phyloP scores from a whole-genome alignment of 305 asterid species.

The Solanum aculeatissimum region DNA sequence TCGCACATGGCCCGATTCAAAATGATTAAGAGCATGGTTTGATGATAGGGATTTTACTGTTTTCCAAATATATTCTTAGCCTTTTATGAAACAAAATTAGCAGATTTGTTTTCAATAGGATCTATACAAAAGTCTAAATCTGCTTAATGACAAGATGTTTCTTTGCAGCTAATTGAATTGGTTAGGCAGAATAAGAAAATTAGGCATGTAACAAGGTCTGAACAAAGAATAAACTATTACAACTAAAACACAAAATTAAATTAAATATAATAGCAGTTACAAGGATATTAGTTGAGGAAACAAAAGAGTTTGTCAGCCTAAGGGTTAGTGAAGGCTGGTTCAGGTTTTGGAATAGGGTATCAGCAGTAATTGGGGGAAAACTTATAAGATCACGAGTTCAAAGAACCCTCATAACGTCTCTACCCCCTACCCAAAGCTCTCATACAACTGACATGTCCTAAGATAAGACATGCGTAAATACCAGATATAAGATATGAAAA shows the following conservation, averaged over 20 bases:
- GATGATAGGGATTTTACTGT: not conserved
- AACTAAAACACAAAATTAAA: not conserved
- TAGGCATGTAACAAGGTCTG: not conserved
- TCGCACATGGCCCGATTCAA: not conserved
- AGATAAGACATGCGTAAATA: not conserved
- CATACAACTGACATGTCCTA: not conserved
- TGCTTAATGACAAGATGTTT: not conserved
- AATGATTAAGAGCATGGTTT: not conserved
- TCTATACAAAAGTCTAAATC: not conserved
- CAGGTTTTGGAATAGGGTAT: not conserved
- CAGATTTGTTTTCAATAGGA: not conserved
- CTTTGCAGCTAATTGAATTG: not conserved
- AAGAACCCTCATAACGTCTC: not conserved
- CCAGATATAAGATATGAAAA: not conserved
- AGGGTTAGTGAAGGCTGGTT: not conserved
- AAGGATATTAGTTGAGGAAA: not conserved
- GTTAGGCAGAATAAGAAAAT: not conserved
- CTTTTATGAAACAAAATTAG: not conserved
- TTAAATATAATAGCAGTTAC: not conserved
- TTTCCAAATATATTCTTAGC: not conserved
- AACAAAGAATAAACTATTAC: not conserved
- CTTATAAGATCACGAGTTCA: not conserved
- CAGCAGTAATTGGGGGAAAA: not conserved
- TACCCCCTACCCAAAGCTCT: not conserved
- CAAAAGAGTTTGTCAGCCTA: not conserved